These are phyloP conservation scores for Biscutella laevigata DNA, from an alignment of 441 rosid species.

Conservation along the genomic window DNA sequence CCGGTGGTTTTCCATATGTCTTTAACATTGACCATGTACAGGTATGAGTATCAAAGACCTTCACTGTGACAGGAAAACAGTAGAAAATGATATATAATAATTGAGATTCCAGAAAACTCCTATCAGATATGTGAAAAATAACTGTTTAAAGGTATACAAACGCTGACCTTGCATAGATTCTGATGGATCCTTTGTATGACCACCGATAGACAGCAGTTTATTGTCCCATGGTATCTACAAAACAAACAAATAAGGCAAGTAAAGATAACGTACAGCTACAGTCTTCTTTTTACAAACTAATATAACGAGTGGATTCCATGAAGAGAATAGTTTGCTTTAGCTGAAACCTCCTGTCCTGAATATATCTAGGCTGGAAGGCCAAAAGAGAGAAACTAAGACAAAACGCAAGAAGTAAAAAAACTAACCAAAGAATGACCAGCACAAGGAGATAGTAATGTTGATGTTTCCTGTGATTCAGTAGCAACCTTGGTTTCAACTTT, in stretches of 20 bases:
- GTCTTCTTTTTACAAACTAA: constrained; percentile 15
- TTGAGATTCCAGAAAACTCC: constrained; percentile 1
- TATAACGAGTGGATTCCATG: constrained; percentile 11
- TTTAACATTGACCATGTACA: constrained; percentile 76
- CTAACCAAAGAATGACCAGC: constrained; percentile 99
- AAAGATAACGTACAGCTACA: constrained; percentile 8
- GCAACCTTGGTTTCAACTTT: constrained; percentile 62
- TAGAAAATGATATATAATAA: constrained; percentile 1
- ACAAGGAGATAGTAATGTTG: constrained; percentile 45
- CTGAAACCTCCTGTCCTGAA: constrained; percentile 10
- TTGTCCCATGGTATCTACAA: constrained; percentile 84
- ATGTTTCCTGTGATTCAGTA: constrained; percentile 45
- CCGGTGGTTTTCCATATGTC: constrained; percentile 97
- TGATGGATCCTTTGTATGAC: constrained; percentile 88
- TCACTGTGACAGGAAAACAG: constrained; percentile 48
- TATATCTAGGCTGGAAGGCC: neutral
- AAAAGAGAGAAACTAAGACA: constrained; percentile 5
- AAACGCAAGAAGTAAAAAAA: constrained; percentile 5
- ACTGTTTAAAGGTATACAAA: neutral
- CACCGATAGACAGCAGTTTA: constrained; percentile 86
- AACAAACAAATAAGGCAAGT: constrained; percentile 20
- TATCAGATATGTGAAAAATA: neutral
- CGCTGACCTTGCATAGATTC: constrained; percentile 71
- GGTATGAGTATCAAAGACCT: constrained; percentile 66
- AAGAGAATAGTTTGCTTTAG: constrained; percentile 18